phyloP scores from a whole-genome alignment of 805 yeast genomes.

The Scheffersomyces ergatensis region DNA sequence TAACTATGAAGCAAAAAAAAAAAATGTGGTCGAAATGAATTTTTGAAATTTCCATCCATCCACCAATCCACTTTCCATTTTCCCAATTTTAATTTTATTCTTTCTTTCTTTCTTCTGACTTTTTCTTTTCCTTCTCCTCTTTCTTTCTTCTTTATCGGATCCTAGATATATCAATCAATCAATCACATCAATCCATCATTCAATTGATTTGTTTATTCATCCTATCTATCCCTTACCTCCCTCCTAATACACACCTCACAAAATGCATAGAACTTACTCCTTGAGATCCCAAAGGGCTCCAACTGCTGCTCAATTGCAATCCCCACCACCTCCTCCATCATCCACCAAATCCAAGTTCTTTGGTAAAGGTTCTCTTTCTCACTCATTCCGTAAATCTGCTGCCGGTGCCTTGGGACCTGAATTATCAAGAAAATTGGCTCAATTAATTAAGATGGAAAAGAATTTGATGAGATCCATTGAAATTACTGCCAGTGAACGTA shows the following conservation, averaged over 20 bases:
- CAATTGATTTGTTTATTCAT: background rate
- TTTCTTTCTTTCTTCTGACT: background rate
- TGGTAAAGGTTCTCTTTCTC: constrained; percentile 70
- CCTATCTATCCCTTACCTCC: background rate
- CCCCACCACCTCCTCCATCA: constrained; percentile 81
- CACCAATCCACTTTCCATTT: no score
- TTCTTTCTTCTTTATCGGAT: background rate
- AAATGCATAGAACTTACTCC: constrained; percentile 84
- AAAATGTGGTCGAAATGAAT: no score
- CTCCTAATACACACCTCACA: constrained; percentile 5
- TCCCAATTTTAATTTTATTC: no score
- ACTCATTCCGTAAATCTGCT: constrained; percentile 71
- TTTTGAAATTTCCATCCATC: no score
- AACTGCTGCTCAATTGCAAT: constrained; percentile 74
- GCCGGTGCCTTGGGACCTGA: constrained; percentile 96
- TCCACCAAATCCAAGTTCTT: constrained; percentile 71
- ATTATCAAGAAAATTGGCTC: constrained; percentile 86
- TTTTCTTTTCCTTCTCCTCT: background rate
- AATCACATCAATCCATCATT: background rate
- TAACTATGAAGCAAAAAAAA: no score
- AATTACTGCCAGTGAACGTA: constrained; percentile 88
- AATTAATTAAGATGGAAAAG: constrained; percentile 93
- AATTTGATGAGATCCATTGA: constrained; percentile 92
- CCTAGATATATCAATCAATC: background rate
- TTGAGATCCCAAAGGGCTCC: constrained; percentile 78